Evolutionary conservation across 176 grass and related monocot genomes (phyloP), one percentile per base, ranked within the genome.

Genomic region (Avena atlantica): DNA sequence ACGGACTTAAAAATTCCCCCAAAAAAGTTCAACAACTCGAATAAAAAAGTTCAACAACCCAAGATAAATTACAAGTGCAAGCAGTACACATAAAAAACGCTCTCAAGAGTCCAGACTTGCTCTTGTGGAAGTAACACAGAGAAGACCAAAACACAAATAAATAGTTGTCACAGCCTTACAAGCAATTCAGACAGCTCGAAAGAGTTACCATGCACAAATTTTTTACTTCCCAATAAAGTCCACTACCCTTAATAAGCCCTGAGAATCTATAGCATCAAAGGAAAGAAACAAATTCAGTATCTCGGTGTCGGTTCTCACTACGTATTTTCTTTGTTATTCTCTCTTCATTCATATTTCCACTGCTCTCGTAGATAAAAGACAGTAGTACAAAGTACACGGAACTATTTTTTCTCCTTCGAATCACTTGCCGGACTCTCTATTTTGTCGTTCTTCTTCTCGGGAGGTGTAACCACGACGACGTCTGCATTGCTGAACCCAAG

Each of bases 401-500:
- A 4, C 13, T 86, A 88, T 65, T 87, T 87, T 73, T 87, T 75
- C 59, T 81, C 59, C 20, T 86, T 84, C 9, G 3, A 77, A 37
- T 70, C 40, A 45, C 25, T 80, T 48, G 50, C 9, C 72, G 62
- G 34, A 68, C 19, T 71, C 8, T 83, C 76, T 27, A 76, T 5
- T 75, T 87, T 85, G 8, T 23, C 11, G 13, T 81, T 87, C 50
- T 59, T 87, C 50, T 59, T 77, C 55, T 91, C 34, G 6, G 70
- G 71, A 17, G 76, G 52, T 68, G 81, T 52, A 44, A 85, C 65
- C 55, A n/a, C 15, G 70, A 52, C 51, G 8, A 52, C 51, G 8
- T 68, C 74, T 50, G 52, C 27, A 61, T 87, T 89, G 17, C 80
- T 80, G 81, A 95, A 95, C 4, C 93, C 93, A 87, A 92, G 93